Conservation (phyloP, 2,329 filamentous ascomycete species). For the Pyrenophora tritici-repentis region DNA sequence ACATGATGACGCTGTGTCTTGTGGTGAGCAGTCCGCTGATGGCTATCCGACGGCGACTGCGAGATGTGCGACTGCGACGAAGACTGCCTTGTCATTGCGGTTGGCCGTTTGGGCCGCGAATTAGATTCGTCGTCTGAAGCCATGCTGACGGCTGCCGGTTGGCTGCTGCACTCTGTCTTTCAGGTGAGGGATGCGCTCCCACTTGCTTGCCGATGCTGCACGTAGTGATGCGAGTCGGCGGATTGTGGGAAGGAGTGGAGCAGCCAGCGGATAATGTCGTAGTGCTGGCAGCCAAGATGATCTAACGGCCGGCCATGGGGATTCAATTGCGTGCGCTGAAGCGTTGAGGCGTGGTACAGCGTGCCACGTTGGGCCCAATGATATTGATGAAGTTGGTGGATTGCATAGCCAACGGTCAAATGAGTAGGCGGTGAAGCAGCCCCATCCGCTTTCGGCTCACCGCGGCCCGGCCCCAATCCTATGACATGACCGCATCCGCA, state of each 20-base stretch:
- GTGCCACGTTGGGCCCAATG: constrained; percentile 44
- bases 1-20: constrained; percentile 49
- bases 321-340: constrained; percentile 37
- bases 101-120: constrained; percentile 45
- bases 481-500: constrained; percentile 6
- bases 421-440: constrained; percentile 34
- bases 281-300: constrained; percentile 19
- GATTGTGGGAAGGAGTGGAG: constrained; percentile 10
- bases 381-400: constrained; percentile 27
- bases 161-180: constrained; percentile 25
- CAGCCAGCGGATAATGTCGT: constrained; percentile 16
- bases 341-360: constrained; percentile 33
- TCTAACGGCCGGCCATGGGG: constrained; percentile 30
- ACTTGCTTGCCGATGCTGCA: constrained; percentile 19
- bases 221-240: constrained; percentile 11
- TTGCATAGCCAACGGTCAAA: constrained; percentile 31
- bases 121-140: constrained; percentile 41
- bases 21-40: constrained; percentile 32
- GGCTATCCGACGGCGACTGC: constrained; percentile 45
- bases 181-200: constrained; percentile 13
- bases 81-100: constrained; percentile 44
- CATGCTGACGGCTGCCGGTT: constrained; percentile 41
- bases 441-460: constrained; percentile 35
- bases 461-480: constrained; percentile 30
- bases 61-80: constrained; percentile 46